phyloP scores from a whole-genome alignment of 148 eudicot species.

The Cornus suecica region DNA sequence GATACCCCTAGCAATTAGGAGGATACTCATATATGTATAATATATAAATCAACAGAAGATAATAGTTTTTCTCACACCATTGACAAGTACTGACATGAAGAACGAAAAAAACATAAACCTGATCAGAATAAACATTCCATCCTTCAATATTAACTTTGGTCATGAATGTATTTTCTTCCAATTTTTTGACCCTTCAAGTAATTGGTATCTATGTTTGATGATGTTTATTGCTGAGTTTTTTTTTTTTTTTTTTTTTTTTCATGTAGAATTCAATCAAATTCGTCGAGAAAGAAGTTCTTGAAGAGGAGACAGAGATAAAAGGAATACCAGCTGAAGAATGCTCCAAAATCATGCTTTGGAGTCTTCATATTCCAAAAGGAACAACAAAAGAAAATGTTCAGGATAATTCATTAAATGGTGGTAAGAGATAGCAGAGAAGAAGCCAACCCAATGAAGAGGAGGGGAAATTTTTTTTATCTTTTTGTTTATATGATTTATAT shows the following conservation, averaged over 20 bases:
- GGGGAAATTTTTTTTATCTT: neutral
- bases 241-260: neutral
- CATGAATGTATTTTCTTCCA: neutral
- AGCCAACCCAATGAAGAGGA: neutral
- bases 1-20: too few relatives aligned
- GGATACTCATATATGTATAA: too few relatives aligned
- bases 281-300: constrained; percentile 70
- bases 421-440: neutral
- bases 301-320: constrained; percentile 69
- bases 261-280: constrained; percentile 73
- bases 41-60: too few relatives aligned
- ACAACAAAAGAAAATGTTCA: constrained; percentile 18
- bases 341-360: constrained; percentile 73
- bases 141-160: neutral
- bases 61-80: too few relatives aligned
- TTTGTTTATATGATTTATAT: neutral
- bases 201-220: neutral
- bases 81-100: too few relatives aligned
- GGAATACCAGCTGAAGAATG: constrained; percentile 77
- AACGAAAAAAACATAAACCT: too few relatives aligned
- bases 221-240: neutral
- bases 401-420: constrained; percentile 6
- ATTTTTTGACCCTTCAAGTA: neutral
- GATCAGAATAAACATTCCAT: too few relatives aligned
- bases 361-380: constrained; percentile 43